phyloP scores from a whole-genome alignment of 345 rosid genomes.

The Arabis hirsuta region DNA sequence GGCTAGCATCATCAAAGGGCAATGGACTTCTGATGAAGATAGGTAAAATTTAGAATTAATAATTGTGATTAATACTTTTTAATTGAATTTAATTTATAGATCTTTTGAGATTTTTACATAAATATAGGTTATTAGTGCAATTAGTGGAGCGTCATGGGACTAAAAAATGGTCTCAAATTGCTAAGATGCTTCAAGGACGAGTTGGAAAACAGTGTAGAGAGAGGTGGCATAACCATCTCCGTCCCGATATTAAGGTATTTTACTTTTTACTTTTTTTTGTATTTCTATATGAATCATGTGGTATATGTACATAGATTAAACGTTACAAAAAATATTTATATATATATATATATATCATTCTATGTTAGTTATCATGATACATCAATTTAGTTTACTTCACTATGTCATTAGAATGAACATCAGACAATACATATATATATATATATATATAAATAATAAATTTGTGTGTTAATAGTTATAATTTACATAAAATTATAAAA shows the following conservation, averaged over 20 bases:
- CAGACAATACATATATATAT: not conserved
- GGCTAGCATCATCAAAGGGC: slow-evolving; percentile 60
- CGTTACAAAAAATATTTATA: not conserved
- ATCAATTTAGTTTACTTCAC: not conserved
- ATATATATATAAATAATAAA: no score
- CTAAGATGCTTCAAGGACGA: slow-evolving; percentile 79
- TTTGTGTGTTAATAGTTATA: not conserved
- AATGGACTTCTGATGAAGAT: slow-evolving; percentile 73
- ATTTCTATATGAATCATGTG: not conserved
- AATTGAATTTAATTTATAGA: not conserved
- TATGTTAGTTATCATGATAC: not conserved
- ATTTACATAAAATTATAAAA: not conserved
- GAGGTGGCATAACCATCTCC: slow-evolving; percentile 96
- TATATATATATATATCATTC: no score
- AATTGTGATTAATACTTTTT: not conserved
- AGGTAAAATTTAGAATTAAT: slow-evolving; percentile 36
- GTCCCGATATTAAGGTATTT: slow-evolving; percentile 86
- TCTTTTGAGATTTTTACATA: not conserved
- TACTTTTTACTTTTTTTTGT: not conserved
- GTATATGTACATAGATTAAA: not conserved
- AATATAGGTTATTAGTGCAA: slow-evolving; percentile 57
- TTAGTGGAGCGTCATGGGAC: slow-evolving; percentile 71
- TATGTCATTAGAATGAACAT: slow-evolving; percentile 8
- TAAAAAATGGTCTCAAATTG: slow-evolving; percentile 86
- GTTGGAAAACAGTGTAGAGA: slow-evolving; percentile 97